Evolutionary conservation across 2,329 filamentous ascomycete genomes (phyloP).

Genomic region (Aspergillus transmontanensis): DNA sequence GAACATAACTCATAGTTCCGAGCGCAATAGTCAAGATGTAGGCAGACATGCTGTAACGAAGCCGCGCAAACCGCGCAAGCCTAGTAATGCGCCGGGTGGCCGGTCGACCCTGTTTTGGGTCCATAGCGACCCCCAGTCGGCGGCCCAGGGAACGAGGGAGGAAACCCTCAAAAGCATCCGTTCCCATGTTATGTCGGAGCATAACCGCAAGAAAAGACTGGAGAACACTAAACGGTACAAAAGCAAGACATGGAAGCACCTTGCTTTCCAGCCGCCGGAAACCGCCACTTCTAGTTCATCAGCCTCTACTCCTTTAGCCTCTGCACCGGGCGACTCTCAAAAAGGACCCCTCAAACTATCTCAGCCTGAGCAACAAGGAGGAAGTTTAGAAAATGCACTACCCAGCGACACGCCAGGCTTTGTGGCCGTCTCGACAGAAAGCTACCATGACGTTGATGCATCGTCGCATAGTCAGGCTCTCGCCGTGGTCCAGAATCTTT

Average conservation of each 20-base stretch:
- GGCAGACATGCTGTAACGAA: slow-evolving; percentile 30
- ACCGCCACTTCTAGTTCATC: slow-evolving; percentile 22
- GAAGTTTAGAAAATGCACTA: slow-evolving; percentile 17
- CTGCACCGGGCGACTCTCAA: slow-evolving; percentile 4
- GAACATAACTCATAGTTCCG: background rate
- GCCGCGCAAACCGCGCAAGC: slow-evolving; percentile 38
- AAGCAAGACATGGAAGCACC: slow-evolving; percentile 40
- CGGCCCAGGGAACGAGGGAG: slow-evolving; percentile 39
- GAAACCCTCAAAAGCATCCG: slow-evolving; percentile 45
- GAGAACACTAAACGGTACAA: slow-evolving; percentile 44
- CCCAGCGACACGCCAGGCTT: slow-evolving; percentile 11
- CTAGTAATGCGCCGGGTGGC: slow-evolving; percentile 28
- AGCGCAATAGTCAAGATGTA: slow-evolving; percentile 15
- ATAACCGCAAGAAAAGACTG: slow-evolving; percentile 45
- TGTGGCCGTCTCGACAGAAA: slow-evolving; percentile 12
- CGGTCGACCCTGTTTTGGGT: slow-evolving; percentile 46
- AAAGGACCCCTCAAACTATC: slow-evolving; percentile 6
- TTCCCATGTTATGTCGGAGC: slow-evolving; percentile 48
- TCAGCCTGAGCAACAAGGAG: slow-evolving; percentile 4
- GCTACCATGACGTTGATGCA: slow-evolving; percentile 18
- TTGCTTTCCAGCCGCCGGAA: slow-evolving; percentile 37
- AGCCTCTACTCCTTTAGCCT: slow-evolving; percentile 3
- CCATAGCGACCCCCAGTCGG: slow-evolving; percentile 40
- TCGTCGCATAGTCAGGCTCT: slow-evolving; percentile 16
- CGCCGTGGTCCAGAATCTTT: slow-evolving; percentile 1